These are phyloP conservation scores for Neonectria punicea DNA, from an alignment of 2,329 filamentous ascomycete genomes.

Conservation along the genomic window DNA sequence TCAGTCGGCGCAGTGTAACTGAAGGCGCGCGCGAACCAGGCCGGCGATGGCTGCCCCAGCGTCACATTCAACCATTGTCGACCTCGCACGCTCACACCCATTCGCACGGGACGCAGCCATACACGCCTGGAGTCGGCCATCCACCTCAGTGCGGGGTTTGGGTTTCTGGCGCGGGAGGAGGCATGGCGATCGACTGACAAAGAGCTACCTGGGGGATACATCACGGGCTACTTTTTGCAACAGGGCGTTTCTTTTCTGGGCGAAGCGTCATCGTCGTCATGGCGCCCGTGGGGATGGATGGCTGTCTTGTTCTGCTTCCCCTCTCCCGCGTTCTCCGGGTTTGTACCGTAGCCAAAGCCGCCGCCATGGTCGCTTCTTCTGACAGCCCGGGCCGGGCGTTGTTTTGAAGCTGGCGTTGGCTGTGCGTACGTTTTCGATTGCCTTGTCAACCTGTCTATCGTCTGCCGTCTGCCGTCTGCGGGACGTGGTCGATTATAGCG, in stretches of 20 bases:
- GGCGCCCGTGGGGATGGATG: too few relatives aligned
- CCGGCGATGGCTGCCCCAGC: slow-evolving; percentile 26
- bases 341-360: neutral
- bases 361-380: neutral
- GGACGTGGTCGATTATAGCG: slow-evolving; percentile 12
- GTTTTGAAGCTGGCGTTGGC: slow-evolving; percentile 3
- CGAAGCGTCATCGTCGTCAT: neutral
- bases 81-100: slow-evolving; percentile 20
- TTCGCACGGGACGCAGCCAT: slow-evolving; percentile 14
- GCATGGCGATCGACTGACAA: neutral
- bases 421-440: neutral
- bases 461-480: slow-evolving; percentile 7
- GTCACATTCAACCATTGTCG: slow-evolving; percentile 31
- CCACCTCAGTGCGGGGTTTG: slow-evolving; percentile 24
- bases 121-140: slow-evolving; percentile 16
- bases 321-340: neutral
- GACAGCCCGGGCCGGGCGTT: slow-evolving; percentile 1
- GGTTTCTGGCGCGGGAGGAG: slow-evolving; percentile 12
- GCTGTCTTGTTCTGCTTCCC: neutral
- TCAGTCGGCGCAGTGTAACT: slow-evolving; percentile 20
- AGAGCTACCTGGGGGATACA: slow-evolving; percentile 1
- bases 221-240: too few relatives aligned
- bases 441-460: neutral
- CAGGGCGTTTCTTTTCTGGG: neutral
- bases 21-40: neutral